Evolutionary conservation across 2,329 filamentous ascomycete genomes (phyloP).

Genomic region (Beauveria brongniartii): DNA sequence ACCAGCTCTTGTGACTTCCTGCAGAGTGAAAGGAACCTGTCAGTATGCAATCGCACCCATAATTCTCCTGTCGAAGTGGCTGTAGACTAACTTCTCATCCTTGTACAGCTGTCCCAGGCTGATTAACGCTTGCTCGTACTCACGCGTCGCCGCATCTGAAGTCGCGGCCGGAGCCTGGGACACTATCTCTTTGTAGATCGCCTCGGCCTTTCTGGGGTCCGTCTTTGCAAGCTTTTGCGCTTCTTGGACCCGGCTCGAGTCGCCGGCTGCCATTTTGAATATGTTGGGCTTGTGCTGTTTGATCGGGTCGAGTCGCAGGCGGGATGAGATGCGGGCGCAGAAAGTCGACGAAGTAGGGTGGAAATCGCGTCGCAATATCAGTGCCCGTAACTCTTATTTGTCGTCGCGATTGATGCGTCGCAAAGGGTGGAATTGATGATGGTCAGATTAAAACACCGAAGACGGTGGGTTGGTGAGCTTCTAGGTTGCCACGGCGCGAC

Average conservation of each 20-base stretch:
- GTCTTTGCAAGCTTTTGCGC: constrained; percentile 76
- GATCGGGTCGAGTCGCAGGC: background rate
- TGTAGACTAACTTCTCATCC: constrained; percentile 63
- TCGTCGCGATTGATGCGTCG: background rate
- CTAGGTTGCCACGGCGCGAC: constrained; percentile 31
- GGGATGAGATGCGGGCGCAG: no score
- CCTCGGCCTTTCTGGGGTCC: constrained; percentile 76
- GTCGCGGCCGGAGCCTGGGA: constrained; percentile 75
- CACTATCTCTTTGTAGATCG: constrained; percentile 83
- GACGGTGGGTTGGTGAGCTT: constrained; percentile 11
- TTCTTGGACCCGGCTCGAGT: constrained; percentile 68
- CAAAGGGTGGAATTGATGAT: background rate
- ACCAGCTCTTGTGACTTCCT: constrained; percentile 80
- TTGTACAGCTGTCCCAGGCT: constrained; percentile 88
- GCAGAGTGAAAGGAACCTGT: constrained; percentile 14
- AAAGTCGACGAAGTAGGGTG: no score
- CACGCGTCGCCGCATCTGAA: constrained; percentile 74
- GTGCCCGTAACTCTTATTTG: background rate
- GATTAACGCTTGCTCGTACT: constrained; percentile 85
- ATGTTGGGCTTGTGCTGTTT: background rate
- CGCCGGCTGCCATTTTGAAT: constrained; percentile 45
- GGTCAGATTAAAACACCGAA: background rate
- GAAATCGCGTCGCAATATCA: background rate
- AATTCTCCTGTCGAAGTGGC: background rate
- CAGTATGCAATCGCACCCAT: constrained; percentile 15